These are phyloP conservation scores for Euphorbia lathyris DNA, from an alignment of 345 rosid species.

Conservation along the genomic window DNA sequence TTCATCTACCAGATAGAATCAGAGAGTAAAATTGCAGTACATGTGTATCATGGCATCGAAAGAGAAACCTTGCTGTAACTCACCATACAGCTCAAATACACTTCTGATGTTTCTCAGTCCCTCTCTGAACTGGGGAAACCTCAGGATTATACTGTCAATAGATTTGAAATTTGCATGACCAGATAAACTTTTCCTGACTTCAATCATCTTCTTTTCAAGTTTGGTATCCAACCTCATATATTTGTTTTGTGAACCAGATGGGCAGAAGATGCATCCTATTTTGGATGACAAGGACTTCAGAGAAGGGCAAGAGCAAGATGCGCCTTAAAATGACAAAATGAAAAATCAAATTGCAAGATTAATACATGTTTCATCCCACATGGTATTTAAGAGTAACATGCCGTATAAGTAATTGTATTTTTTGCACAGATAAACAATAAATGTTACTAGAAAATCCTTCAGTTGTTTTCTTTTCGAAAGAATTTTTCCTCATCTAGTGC, in stretches of 20 bases:
- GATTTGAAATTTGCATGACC: constrained; percentile 49
- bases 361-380: not conserved
- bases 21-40: not conserved
- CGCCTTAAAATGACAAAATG: constrained; percentile 31
- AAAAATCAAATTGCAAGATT: not conserved
- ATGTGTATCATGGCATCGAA: not conserved
- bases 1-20: constrained; percentile 39
- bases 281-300: constrained; percentile 37
- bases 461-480: not conserved
- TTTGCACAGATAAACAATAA: not conserved
- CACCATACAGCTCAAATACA: constrained; percentile 66
- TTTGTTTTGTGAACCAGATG: constrained; percentile 48
- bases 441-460: not conserved
- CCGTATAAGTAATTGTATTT: not conserved
- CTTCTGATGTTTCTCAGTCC: constrained; percentile 60
- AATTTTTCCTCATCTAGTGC: too few species aligned
- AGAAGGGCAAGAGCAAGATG: constrained; percentile 25
- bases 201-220: constrained; percentile 67
- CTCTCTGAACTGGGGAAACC: constrained; percentile 62
- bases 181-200: constrained; percentile 44
- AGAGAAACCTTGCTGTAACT: constrained; percentile 16
- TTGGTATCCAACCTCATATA: constrained; percentile 59
- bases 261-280: constrained; percentile 44
- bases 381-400: not conserved
- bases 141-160: constrained; percentile 66